These are phyloP conservation scores for Boletus subparvulus DNA, from an alignment of 768 basidiomycete genomes.

Conservation along the genomic window DNA sequence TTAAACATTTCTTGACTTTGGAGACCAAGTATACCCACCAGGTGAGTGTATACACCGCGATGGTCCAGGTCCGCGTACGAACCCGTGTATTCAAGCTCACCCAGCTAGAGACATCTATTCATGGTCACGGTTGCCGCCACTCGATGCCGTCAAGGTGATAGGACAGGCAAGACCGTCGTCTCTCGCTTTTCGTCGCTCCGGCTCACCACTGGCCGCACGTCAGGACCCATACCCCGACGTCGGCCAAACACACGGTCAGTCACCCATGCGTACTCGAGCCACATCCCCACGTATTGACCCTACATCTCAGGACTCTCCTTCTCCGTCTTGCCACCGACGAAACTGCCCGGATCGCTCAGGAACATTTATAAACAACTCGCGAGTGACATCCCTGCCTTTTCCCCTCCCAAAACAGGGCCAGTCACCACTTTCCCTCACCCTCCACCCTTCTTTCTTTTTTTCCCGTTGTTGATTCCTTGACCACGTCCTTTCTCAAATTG, in stretches of 20 bases:
- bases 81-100: background rate
- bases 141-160: constrained; percentile 68
- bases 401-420: too few relatives aligned
- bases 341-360: constrained; percentile 52
- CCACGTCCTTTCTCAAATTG: too few relatives aligned
- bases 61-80: background rate
- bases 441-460: constrained; percentile 29
- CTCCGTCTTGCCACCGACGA: constrained; percentile 50
- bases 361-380: constrained; percentile 79
- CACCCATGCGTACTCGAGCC: background rate
- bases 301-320: constrained; percentile 46
- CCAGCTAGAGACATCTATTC: constrained; percentile 74
- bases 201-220: background rate
- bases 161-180: constrained; percentile 46
- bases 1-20: too few relatives aligned
- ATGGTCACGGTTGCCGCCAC: constrained; percentile 60
- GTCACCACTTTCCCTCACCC: too few relatives aligned
- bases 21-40: too few relatives aligned
- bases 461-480: constrained; percentile 21
- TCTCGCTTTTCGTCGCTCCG: too few relatives aligned
- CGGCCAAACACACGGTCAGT: constrained; percentile 66
- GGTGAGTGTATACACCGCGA: too few relatives aligned
- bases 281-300: background rate
- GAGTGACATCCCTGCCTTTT: constrained; percentile 59
- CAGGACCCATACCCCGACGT: constrained; percentile 72